Percentiles rank a stretch among this genome's conserved stretches.
These are phyloP conservation scores for Aspergillus vadensis DNA, from an alignment of 2,329 filamentous ascomycete genomes.

Conservation along the genomic window DNA sequence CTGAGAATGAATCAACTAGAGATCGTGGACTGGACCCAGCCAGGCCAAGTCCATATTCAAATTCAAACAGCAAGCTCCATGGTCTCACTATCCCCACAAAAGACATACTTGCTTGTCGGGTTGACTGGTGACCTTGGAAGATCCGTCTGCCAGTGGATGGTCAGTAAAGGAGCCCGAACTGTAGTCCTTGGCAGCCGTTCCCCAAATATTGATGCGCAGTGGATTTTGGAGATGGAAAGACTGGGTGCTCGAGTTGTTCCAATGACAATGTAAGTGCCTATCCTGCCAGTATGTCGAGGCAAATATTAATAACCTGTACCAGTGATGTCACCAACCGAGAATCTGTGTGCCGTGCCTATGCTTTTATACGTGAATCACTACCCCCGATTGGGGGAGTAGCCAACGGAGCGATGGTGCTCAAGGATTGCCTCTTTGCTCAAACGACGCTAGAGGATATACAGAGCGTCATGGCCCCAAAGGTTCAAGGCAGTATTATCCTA, in stretches of 20 bases:
- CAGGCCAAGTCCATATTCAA: not conserved
- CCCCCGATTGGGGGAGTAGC: not conserved
- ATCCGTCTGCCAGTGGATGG: constrained; percentile 8
- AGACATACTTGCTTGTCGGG: constrained; percentile 2
- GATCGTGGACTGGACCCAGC: not conserved
- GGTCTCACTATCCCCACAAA: not conserved
- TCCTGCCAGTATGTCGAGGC: not conserved
- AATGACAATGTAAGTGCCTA: not conserved
- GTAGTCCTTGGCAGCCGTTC: constrained; percentile 3
- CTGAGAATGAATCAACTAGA: not conserved
- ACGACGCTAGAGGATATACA: not conserved
- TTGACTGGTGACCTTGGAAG: constrained; percentile 5
- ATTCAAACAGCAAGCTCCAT: constrained; percentile 5
- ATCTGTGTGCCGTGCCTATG: not conserved
- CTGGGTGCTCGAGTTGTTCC: constrained; percentile 1
- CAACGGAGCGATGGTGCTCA: constrained; percentile 7
- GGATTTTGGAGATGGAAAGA: constrained; percentile 4
- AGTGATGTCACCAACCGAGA: constrained; percentile 4
- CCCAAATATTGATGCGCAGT: not conserved
- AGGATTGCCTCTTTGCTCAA: constrained; percentile 1
- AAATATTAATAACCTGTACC: not conserved
- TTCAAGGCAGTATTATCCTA: not conserved
- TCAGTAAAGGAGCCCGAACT: not conserved
- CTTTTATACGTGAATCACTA: not conserved
- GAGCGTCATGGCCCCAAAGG: not conserved